Percentiles rank a stretch among this genome's conserved stretches.
Conservation (phyloP, 495 filamentous ascomycete genomes). For the Gamarada debralockiae region DNA sequence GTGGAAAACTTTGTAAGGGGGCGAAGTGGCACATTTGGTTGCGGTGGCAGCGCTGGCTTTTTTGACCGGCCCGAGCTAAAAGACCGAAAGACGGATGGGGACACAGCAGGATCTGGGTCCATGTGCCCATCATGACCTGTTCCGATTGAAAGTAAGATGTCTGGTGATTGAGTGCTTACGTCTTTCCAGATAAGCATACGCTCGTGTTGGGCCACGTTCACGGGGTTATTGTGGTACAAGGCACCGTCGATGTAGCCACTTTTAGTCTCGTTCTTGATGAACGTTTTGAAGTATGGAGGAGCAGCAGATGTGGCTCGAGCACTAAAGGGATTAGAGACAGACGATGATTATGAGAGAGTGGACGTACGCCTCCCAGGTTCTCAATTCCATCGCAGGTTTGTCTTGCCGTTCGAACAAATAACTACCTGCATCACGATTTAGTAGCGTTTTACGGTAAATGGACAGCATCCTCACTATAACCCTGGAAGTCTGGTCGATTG, state of each 20-base stretch:
- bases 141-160: conserved; percentile 48
- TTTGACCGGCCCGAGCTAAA: too few relatives aligned
- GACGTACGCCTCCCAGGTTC: conserved; percentile 50
- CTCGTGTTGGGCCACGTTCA: conserved; percentile 41
- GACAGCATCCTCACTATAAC: conserved; percentile 12
- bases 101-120: conserved; percentile 7
- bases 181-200: conserved; percentile 43
- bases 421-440: too few relatives aligned
- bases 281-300: conserved; percentile 43
- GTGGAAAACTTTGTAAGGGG: too few relatives aligned
- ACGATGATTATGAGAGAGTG: neutral
- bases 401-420: conserved; percentile 44
- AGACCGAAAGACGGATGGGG: conserved; percentile 16
- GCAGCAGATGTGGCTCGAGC: conserved; percentile 47
- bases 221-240: conserved; percentile 44
- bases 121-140: conserved; percentile 18
- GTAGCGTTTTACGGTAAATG: neutral
- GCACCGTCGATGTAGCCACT: conserved; percentile 41
- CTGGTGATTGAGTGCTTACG: conserved; percentile 31
- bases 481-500: conserved; percentile 31
- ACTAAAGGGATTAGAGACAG: conserved; percentile 18
- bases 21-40: too few relatives aligned
- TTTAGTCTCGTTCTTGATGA: conserved; percentile 32
- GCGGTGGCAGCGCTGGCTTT: too few relatives aligned
- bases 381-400: conserved; percentile 31